Conservation (phyloP, 1,139 yeast species). For the Scheffersomyces parashehatae region DNA sequence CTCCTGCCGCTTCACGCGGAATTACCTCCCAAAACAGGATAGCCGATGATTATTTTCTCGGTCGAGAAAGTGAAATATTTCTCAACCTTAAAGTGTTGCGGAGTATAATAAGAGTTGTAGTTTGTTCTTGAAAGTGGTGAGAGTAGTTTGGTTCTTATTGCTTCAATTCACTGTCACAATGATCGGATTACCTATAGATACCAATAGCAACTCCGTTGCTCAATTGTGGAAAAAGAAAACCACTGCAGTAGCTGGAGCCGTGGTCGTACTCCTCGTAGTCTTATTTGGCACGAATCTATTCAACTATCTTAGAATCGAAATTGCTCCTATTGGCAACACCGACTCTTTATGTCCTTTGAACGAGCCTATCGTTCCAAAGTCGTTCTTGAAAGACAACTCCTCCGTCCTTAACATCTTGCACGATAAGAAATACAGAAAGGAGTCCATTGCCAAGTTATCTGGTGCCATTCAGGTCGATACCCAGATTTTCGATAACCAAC, state of each 20-base stretch:
- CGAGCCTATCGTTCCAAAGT: slow-evolving; percentile 31
- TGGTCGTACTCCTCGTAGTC: slow-evolving; percentile 14
- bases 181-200: slow-evolving; percentile 11
- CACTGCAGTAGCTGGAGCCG: slow-evolving; percentile 9
- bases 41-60: neutral
- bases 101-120: too few relatives aligned
- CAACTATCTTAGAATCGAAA: slow-evolving; percentile 21
- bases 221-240: slow-evolving; percentile 5
- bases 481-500: slow-evolving; percentile 45
- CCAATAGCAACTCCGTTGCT: neutral
- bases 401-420: slow-evolving; percentile 32
- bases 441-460: slow-evolving; percentile 37
- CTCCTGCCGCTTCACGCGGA: neutral
- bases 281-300: slow-evolving; percentile 23
- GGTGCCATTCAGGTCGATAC: slow-evolving; percentile 49
- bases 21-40: neutral
- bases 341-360: slow-evolving; percentile 29
- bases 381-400: slow-evolving; percentile 33
- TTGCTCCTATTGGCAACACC: slow-evolving; percentile 20
- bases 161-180: neutral
- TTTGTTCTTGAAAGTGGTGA: too few relatives aligned
- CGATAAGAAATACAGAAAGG: slow-evolving; percentile 34
- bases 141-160: too few relatives aligned
- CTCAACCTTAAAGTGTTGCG: too few relatives aligned
- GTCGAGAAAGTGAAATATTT: too few relatives aligned